A percentile compares a stretch with the other conserved stretches of the same genome.
These are phyloP conservation scores for Fagopyrum esculentum DNA, from an alignment of 148 eudicot genomes.

Conservation along the genomic window DNA sequence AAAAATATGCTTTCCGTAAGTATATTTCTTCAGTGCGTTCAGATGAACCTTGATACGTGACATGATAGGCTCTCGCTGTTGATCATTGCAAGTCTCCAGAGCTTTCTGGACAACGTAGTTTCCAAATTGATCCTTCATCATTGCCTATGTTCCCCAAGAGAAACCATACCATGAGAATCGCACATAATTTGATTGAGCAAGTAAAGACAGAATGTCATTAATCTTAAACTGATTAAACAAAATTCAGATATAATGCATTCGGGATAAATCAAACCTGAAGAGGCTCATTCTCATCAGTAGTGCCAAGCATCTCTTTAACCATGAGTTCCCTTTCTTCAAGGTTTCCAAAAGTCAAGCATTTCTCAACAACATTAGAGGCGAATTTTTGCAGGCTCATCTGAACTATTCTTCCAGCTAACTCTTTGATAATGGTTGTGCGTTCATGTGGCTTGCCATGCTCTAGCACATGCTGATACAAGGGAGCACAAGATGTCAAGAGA, in stretches of 20 bases:
- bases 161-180: slow-evolving; percentile 3
- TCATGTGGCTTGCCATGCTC: slow-evolving; percentile 95
- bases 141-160: slow-evolving; percentile 46
- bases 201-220: no score
- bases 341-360: slow-evolving; percentile 82
- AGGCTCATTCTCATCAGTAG: slow-evolving; percentile 98
- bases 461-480: slow-evolving; percentile 64
- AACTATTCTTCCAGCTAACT: slow-evolving; percentile 90
- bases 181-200: no score
- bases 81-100: slow-evolving; percentile 86
- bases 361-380: slow-evolving; percentile 98
- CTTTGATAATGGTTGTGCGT: slow-evolving; percentile 69
- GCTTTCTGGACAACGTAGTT: slow-evolving; percentile 96
- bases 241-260: background rate
- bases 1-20: slow-evolving; percentile 91
- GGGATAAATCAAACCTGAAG: slow-evolving; percentile 59
- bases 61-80: slow-evolving; percentile 68
- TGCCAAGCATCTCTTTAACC: slow-evolving; percentile 93
- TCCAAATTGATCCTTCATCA: slow-evolving; percentile 98
- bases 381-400: slow-evolving; percentile 98
- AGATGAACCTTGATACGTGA: slow-evolving; percentile 80
- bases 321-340: slow-evolving; percentile 68
- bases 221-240: background rate
- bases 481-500: slow-evolving; percentile 1
- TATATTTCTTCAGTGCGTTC: slow-evolving; percentile 86